phyloP scores from a whole-genome alignment of 371 early-diverging fungal species.

The Saksenaea vasiformis region DNA sequence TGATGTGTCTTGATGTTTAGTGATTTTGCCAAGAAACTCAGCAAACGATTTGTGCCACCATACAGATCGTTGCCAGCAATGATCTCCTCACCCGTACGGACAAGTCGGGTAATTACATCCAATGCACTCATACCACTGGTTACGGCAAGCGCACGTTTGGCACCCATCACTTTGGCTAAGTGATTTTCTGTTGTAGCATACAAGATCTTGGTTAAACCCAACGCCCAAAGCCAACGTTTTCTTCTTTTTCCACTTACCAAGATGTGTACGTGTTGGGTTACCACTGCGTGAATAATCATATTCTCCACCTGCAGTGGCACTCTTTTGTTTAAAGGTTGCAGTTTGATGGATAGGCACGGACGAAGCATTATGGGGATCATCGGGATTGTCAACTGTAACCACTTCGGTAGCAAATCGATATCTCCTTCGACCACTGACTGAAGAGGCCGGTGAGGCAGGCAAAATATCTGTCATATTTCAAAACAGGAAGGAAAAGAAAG shows the following conservation, averaged over 20 bases:
- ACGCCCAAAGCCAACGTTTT: not conserved
- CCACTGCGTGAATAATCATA: conserved; percentile 93
- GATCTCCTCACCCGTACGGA: conserved; percentile 79
- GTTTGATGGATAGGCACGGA: conserved; percentile 96
- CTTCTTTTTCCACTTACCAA: conserved; percentile 55
- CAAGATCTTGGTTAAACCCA: not conserved
- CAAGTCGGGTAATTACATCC: conserved; percentile 82
- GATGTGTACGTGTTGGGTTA: conserved; percentile 86
- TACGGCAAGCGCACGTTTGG: conserved; percentile 75
- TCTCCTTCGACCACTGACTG: conserved; percentile 43
- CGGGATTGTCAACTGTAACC: conserved; percentile 76
- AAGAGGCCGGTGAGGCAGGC: conserved; percentile 39
- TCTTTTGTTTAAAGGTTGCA: conserved; percentile 92
- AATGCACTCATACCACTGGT: conserved; percentile 91
- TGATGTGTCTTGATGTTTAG: conserved; percentile 80
- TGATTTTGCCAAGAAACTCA: conserved; percentile 69
- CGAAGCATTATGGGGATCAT: conserved; percentile 89
- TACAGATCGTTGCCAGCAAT: conserved; percentile 91
- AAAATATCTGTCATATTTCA: conserved; percentile 26
- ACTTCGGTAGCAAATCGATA: conserved; percentile 90
- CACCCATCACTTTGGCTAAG: conserved; percentile 84
- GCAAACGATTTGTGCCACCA: conserved; percentile 86
- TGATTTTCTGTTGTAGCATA: conserved; percentile 65
- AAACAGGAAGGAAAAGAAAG: conserved; percentile 3
- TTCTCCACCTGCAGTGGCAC: conserved; percentile 80